Evolutionary conservation across 352 stramenopile genomes (phyloP).

Genomic region (Plasmopara muralis): DNA sequence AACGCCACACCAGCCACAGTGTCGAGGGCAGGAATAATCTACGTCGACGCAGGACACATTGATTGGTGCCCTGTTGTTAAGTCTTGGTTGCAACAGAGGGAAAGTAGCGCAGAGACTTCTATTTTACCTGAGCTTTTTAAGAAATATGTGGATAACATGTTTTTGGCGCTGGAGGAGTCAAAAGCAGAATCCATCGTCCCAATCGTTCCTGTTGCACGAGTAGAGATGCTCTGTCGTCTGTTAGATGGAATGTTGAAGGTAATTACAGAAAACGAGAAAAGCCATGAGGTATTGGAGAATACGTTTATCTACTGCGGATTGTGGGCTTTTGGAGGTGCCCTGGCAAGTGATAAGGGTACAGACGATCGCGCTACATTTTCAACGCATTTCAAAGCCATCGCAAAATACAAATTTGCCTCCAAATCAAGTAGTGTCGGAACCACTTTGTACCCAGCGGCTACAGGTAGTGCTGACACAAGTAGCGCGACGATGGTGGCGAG

Average conservation of each 20-base stretch:
- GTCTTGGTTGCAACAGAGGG: slow-evolving; percentile 86
- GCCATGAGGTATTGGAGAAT: slow-evolving; percentile 87
- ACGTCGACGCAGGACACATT: slow-evolving; percentile 91
- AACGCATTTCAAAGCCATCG: slow-evolving; percentile 43
- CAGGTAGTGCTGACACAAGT: slow-evolving; percentile 12
- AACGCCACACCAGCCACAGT: slow-evolving; percentile 95
- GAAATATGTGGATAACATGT: slow-evolving; percentile 90
- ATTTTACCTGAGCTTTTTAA: slow-evolving; percentile 88
- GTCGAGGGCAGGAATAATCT: slow-evolving; percentile 95
- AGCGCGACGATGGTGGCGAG: slow-evolving; percentile 9
- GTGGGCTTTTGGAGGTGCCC: slow-evolving; percentile 93
- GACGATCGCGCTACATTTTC: slow-evolving; percentile 60
- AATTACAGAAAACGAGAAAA: slow-evolving; percentile 79
- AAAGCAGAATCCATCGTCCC: slow-evolving; percentile 59
- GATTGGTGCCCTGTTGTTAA: slow-evolving; percentile 92
- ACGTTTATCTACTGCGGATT: slow-evolving; percentile 93
- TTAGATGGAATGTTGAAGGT: slow-evolving; percentile 87
- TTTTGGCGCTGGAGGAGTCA: slow-evolving; percentile 56
- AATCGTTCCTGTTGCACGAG: slow-evolving; percentile 46
- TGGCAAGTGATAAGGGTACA: slow-evolving; percentile 81
- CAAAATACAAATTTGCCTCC: slow-evolving; percentile 68
- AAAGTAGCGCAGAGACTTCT: slow-evolving; percentile 74
- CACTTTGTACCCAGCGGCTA: not conserved
- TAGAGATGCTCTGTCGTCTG: slow-evolving; percentile 90
- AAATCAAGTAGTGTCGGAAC: not conserved